These are phyloP conservation scores for Scutellaria baicalensis DNA, from an alignment of 257 asterid species.

Conservation along the genomic window DNA sequence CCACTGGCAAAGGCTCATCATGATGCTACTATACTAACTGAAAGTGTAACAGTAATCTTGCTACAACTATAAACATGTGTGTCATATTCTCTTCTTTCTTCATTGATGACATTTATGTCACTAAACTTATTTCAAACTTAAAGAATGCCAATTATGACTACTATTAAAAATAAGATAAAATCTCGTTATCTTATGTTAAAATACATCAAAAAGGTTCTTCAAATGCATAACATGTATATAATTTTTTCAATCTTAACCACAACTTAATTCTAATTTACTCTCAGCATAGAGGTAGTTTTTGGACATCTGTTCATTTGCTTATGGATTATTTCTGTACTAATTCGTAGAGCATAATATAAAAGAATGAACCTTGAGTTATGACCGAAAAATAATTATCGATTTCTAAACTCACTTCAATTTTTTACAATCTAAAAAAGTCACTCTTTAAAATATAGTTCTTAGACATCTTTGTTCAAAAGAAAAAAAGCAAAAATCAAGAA, in stretches of 20 bases:
- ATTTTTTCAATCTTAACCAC: too few species aligned
- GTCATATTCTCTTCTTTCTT: neutral
- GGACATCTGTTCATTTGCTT: too few species aligned
- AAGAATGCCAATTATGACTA: neutral
- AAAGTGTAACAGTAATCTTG: neutral
- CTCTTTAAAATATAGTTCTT: neutral
- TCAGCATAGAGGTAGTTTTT: too few species aligned
- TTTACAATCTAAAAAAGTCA: neutral
- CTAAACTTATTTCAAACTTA: neutral
- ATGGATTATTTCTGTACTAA: too few species aligned
- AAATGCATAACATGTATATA: too few species aligned
- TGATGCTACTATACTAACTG: slow-evolving; percentile 10
- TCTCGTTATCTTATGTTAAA: neutral
- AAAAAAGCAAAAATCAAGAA: neutral
- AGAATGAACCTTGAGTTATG: too few species aligned
- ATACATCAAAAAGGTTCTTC: neutral
- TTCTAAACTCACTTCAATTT: neutral
- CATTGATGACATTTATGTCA: neutral
- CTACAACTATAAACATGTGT: neutral
- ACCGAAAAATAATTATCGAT: too few species aligned
- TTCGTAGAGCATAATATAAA: too few species aligned
- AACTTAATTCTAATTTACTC: too few species aligned
- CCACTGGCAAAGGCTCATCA: slow-evolving; percentile 28
- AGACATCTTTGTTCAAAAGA: neutral
- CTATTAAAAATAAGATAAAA: neutral